phyloP scores from a whole-genome alignment of 306 rosid genomes.

The Medicago truncatula region MtrunA17r5.0-ANR NC_053049.1:35303501-35304000 shows the following conservation, averaged over 20 bases:
- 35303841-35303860: neutral
- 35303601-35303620: too few relatives aligned
- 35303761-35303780: neutral
- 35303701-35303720: too few relatives aligned
- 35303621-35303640: neutral
- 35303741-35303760: too few relatives aligned
- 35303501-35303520: constrained; percentile 1
- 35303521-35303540: neutral
- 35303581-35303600: neutral
- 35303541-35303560: neutral
- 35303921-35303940: neutral
- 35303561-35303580: neutral
- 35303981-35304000: neutral
- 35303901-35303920: neutral
- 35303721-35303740: too few relatives aligned
- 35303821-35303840: neutral
- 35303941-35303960: neutral
- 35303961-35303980: neutral
- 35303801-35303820: neutral
- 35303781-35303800: neutral
- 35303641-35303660: neutral
- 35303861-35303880: neutral
- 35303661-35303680: too few relatives aligned
- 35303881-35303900: neutral
- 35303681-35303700: too few relatives aligned